Conservation (phyloP, 176 grass and related monocot genomes). For the Calamus simplicifolius region DNA sequence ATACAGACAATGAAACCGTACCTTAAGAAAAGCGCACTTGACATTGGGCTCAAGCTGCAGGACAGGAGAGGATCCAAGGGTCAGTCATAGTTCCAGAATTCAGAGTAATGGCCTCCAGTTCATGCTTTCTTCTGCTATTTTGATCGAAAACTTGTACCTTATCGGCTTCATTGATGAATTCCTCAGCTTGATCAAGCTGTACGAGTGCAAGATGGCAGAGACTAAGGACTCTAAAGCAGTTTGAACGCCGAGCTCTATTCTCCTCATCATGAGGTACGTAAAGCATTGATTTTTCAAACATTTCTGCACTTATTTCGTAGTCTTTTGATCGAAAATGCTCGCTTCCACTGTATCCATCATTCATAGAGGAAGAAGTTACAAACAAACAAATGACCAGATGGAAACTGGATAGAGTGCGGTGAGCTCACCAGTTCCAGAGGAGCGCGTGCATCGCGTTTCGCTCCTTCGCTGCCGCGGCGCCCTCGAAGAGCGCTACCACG, state of each 20-base stretch:
- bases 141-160: slow-evolving; percentile 36
- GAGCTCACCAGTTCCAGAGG: slow-evolving; percentile 82
- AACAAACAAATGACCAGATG: not conserved
- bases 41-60: slow-evolving; percentile 70
- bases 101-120: no score
- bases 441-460: slow-evolving; percentile 67
- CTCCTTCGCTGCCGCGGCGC: slow-evolving; percentile 36
- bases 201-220: slow-evolving; percentile 64
- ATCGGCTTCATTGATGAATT: slow-evolving; percentile 66
- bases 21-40: slow-evolving; percentile 81
- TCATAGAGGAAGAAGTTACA: slow-evolving; percentile 17
- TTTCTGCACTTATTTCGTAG: slow-evolving; percentile 46
- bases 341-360: slow-evolving; percentile 35
- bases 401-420: not conserved
- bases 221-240: slow-evolving; percentile 72
- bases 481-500: slow-evolving; percentile 54
- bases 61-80: slow-evolving; percentile 13
- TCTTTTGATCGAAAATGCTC: slow-evolving; percentile 79
- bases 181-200: slow-evolving; percentile 69
- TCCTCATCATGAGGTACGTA: slow-evolving; percentile 71
- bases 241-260: slow-evolving; percentile 54
- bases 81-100: no score
- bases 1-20: slow-evolving; percentile 17
- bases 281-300: slow-evolving; percentile 92
- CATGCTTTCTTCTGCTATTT: no score